Evolutionary conservation across 805 yeast species (phyloP).

Genomic region (Kuraishia piskuri): DNA sequence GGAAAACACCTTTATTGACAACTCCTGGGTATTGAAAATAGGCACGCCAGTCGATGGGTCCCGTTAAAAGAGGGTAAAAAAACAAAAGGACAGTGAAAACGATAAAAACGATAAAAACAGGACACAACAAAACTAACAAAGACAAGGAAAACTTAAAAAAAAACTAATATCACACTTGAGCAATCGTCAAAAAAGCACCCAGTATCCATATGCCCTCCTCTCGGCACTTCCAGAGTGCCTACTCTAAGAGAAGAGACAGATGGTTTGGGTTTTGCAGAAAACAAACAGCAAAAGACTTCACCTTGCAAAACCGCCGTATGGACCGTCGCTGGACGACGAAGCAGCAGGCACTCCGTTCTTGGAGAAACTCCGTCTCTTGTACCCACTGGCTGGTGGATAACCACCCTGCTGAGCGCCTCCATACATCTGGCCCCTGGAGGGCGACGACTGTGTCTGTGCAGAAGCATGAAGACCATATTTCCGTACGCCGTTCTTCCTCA

Average conservation of each 20-base stretch:
- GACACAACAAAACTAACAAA: slow-evolving; percentile 1
- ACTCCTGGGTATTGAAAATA: neutral
- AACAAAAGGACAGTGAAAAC: neutral
- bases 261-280: too few species aligned
- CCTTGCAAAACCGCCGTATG: slow-evolving; percentile 23
- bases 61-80: neutral
- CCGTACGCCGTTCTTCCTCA: slow-evolving; percentile 1
- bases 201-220: too few species aligned
- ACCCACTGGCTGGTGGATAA: slow-evolving; percentile 7
- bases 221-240: too few species aligned
- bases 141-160: neutral
- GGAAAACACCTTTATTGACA: neutral
- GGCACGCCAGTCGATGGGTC: neutral
- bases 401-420: neutral
- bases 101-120: neutral
- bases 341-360: slow-evolving; percentile 30
- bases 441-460: neutral
- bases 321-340: slow-evolving; percentile 30
- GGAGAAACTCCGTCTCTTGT: slow-evolving; percentile 13
- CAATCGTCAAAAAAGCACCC: too few species aligned
- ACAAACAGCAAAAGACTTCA: neutral
- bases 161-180: too few species aligned
- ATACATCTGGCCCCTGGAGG: neutral
- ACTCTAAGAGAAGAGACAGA: too few species aligned
- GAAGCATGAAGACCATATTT: neutral